These are phyloP conservation scores for Phytophthora citricola DNA, from an alignment of 352 stramenopile genomes.

Conservation along the genomic window DNA sequence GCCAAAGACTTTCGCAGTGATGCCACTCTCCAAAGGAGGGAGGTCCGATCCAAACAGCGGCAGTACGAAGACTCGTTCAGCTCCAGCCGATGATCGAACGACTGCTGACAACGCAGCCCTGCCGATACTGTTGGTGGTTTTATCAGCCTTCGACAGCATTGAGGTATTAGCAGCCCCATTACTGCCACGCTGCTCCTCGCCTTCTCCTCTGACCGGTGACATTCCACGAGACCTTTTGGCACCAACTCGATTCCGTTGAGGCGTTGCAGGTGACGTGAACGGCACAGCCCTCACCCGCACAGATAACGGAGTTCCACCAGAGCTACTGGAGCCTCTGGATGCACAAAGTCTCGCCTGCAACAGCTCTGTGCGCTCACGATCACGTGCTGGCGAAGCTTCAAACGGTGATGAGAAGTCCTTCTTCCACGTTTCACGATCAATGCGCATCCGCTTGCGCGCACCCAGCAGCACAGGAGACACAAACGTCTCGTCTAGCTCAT, in stretches of 20 bases:
- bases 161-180: slow-evolving; percentile 1
- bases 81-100: slow-evolving; percentile 15
- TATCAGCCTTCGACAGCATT: slow-evolving; percentile 15
- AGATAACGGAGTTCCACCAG: slow-evolving; percentile 14
- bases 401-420: slow-evolving; percentile 77
- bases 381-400: slow-evolving; percentile 55
- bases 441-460: slow-evolving; percentile 63
- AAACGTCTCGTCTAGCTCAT: slow-evolving; percentile 60
- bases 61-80: slow-evolving; percentile 62
- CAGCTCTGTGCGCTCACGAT: slow-evolving; percentile 58
- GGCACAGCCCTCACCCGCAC: slow-evolving; percentile 27
- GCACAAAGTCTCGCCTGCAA: slow-evolving; percentile 56
- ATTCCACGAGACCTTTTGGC: slow-evolving; percentile 23
- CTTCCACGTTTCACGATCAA: slow-evolving; percentile 73
- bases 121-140: slow-evolving; percentile 1
- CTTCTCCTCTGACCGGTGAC: slow-evolving; percentile 28
- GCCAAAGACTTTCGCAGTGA: slow-evolving; percentile 70
- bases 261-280: slow-evolving; percentile 24
- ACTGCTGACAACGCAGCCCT: slow-evolving; percentile 35
- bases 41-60: slow-evolving; percentile 73
- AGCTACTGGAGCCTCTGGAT: slow-evolving; percentile 3
- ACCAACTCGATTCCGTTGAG: slow-evolving; percentile 21
- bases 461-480: slow-evolving; percentile 66
- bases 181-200: slow-evolving; percentile 17
- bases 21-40: slow-evolving; percentile 64